phyloP scores from a whole-genome alignment of 2,329 filamentous ascomycete species.

The Penicillium olsonii region DNA sequence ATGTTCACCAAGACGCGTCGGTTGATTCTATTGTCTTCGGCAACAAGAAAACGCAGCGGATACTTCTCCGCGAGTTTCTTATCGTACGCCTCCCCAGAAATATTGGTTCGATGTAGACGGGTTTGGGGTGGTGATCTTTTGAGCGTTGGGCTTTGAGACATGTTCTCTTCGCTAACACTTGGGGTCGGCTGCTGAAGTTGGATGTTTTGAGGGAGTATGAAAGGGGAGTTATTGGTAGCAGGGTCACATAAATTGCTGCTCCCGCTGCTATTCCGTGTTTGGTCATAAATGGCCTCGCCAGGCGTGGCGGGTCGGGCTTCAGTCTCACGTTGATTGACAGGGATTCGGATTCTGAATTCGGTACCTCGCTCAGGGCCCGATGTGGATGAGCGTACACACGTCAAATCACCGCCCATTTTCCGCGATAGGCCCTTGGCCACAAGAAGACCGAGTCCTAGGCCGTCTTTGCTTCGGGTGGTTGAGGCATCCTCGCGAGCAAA shows the following conservation, averaged over 20 bases:
- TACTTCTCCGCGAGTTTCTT: slow-evolving; percentile 59
- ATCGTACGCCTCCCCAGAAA: slow-evolving; percentile 48
- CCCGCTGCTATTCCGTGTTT: slow-evolving; percentile 24
- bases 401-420: slow-evolving; percentile 68
- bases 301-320: slow-evolving; percentile 53
- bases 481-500: slow-evolving; percentile 71
- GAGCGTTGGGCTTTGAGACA: slow-evolving; percentile 26
- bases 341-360: slow-evolving; percentile 69
- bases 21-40: slow-evolving; percentile 73
- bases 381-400: slow-evolving; percentile 64
- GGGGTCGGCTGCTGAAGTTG: slow-evolving; percentile 34
- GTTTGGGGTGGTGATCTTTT: slow-evolving; percentile 23
- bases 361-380: slow-evolving; percentile 62
- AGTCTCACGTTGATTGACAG: slow-evolving; percentile 53
- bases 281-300: slow-evolving; percentile 42
- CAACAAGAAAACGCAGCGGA: slow-evolving; percentile 68
- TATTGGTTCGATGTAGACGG: slow-evolving; percentile 28
- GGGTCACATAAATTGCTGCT: slow-evolving; percentile 24
- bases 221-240: slow-evolving; percentile 22
- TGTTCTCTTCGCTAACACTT: slow-evolving; percentile 28
- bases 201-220: slow-evolving; percentile 28
- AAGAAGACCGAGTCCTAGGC: slow-evolving; percentile 67
- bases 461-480: slow-evolving; percentile 67
- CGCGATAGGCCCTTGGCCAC: slow-evolving; percentile 72
- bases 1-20: slow-evolving; percentile 67